Base-by-base conservation (phyloP, 2,329 filamentous ascomycete species). In the Fusarium pseudocircinatum region DNA sequence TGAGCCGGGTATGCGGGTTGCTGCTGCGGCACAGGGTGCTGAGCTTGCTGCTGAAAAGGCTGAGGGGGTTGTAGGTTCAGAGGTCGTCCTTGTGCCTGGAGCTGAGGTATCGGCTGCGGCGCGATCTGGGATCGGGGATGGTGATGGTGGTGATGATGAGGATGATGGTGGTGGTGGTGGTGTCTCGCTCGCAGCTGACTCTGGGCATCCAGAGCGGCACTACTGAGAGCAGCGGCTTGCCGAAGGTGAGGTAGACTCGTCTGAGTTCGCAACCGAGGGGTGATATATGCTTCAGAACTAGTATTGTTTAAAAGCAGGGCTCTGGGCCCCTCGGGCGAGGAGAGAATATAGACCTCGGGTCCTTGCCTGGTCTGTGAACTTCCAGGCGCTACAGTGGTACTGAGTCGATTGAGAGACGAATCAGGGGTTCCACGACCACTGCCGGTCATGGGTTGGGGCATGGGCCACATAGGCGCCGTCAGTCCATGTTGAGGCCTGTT, bases 301-400 rank as follows among this genome's bases (percentile, higher is more conserved):
- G 84, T 81, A 67, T 85, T 84, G 73, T 87, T 89, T 44, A 92
- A 81, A 12, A 92, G 78, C 4, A 92, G 79, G 11, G 86, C 90
- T 26, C 86, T 86, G 2, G 90, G 90, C 2, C 90, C 90, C 46
- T 84, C 84, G 1, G 90, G 89, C 0, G 90, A 91, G 22, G 86
- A 88, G 12, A 92, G 78, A 30, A 92, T 87, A 72, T 91, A 92
- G 4, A 91, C 87, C 66, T 89, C 86, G 0, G 86, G 83, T 4
- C 78, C 79, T 30, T 81, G 81, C 37, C 78, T 62, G 54, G 78
- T 14, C 36, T 73, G 72, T n/a, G 56, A 53, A 47, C 18, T 73
- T 44, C 60, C 72, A 40, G 54, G 59, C 3, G 26, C 54, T 57
- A 36, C 46, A 32, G 54, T 57, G 75, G 77, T 32, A 78, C 74